Conservation (phyloP, 257 asterid genomes). For the Leonotis leonurus region DNA sequence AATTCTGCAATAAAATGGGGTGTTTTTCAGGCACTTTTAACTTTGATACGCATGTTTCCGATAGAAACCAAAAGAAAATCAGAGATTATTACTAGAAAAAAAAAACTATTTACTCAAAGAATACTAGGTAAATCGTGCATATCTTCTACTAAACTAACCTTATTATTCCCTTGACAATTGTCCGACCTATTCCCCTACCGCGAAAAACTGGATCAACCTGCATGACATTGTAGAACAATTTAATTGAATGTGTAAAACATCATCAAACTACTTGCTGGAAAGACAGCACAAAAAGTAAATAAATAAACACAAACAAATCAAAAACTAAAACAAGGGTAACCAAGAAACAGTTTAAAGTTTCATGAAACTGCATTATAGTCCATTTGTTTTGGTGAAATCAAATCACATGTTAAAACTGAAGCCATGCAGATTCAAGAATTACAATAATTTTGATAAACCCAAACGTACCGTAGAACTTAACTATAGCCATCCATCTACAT, state of each 20-base stretch:
- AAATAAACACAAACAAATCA: not conserved
- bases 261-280: not conserved
- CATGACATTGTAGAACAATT: constrained; percentile 22
- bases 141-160: constrained; percentile 38
- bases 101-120: not conserved
- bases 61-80: not conserved
- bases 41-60: not conserved
- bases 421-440: not conserved
- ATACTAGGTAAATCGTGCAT: not conserved
- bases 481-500: not conserved
- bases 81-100: not conserved
- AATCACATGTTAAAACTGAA: not conserved
- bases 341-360: not conserved
- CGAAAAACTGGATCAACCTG: constrained; percentile 74
- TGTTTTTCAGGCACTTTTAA: not conserved
- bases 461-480: not conserved
- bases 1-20: constrained; percentile 45
- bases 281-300: not conserved
- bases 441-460: not conserved
- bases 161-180: constrained; percentile 54
- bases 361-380: not conserved
- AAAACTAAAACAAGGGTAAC: not conserved
- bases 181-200: constrained; percentile 67
- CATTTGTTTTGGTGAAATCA: not conserved
- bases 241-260: not conserved